Evolutionary conservation across 441 rosid species (phyloP), one percentile per base, ranked within the genome.

Genomic region (Theobroma grandiflorum): DNA sequence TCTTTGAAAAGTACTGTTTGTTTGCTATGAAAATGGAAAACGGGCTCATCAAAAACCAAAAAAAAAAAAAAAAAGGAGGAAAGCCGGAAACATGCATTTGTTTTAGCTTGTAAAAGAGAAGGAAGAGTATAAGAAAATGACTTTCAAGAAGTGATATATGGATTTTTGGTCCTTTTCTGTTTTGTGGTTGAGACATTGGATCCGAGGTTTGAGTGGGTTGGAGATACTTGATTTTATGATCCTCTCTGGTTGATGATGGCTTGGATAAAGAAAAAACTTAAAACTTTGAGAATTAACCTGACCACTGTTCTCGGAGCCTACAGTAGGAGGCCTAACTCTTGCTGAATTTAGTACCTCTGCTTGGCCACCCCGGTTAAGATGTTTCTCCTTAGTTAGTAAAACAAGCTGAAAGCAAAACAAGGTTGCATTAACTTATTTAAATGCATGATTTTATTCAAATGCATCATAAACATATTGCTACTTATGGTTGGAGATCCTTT

Each of bases 101-200:
- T 33, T 74, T 75, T 62, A 16, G 35, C 47, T 75, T 49, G 57
- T 45, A 50, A 31, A 49, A 61, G 40, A 18, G 9, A 72, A 52
- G 26, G 45, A 8, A 14, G 14, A 52, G 47, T 42, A 8, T 45
- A 11, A 22, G 57, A 62, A 31, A 62, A 58, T 57, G 68, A 74
- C 55, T 62, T 47, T 18, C 16, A 7, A 42, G 52, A 52, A 8
- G 31, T 72, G 31, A 33, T 20, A 43, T 16, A 63, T 40, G 5
- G 14, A 74, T 37, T 74, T 40, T 43, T 31, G 4, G 66, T 75
- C 69, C 70, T 18, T 26, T 75, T 37, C 58, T 62, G 18, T 38
- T 43, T 43, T 45, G 16, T 61, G 59, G 35, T 52, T 72, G 33
- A 72, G 63, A 37, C 11, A 55, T n/a, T 38, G 52, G 50, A 49